Percentiles rank a stretch among this genome's conserved stretches.
Evolutionary conservation across 352 stramenopile genomes (phyloP).

Genomic region (Phytophthora citrophthora): DNA sequence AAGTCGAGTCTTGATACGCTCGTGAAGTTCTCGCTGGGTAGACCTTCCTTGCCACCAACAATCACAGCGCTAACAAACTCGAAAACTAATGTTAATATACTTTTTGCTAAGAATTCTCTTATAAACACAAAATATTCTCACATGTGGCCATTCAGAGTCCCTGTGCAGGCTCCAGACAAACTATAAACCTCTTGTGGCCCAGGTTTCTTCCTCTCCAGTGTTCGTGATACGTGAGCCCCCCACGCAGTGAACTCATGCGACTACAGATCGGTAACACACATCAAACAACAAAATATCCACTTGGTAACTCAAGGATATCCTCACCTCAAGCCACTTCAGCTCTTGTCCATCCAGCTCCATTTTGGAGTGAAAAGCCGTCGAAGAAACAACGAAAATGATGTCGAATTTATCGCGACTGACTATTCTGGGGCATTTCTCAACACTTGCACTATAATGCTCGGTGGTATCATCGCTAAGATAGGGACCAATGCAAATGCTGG

Average conservation of each 20-base stretch:
- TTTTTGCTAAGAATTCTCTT: neutral
- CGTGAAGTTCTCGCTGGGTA: slow-evolving; percentile 27
- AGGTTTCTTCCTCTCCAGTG: slow-evolving; percentile 23
- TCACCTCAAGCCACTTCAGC: slow-evolving; percentile 35
- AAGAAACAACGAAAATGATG: neutral
- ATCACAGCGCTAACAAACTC: slow-evolving; percentile 51
- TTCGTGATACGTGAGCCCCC: slow-evolving; percentile 45
- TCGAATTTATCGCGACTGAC: neutral
- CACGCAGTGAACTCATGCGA: slow-evolving; percentile 51
- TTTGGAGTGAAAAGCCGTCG: slow-evolving; percentile 9
- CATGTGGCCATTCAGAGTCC: slow-evolving; percentile 54
- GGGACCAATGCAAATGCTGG: neutral
- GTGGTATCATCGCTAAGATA: slow-evolving; percentile 16
- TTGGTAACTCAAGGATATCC: neutral
- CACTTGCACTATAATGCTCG: slow-evolving; percentile 17
- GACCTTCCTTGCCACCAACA: slow-evolving; percentile 56
- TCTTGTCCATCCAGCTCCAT: slow-evolving; percentile 24
- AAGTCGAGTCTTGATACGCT: slow-evolving; percentile 53
- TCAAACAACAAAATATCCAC: neutral
- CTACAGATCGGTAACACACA: slow-evolving; percentile 22
- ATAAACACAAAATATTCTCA: slow-evolving; percentile 24
- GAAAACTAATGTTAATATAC: neutral
- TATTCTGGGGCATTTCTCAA: slow-evolving; percentile 12
- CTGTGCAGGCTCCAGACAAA: slow-evolving; percentile 29
- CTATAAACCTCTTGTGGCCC: slow-evolving; percentile 24